Conservation (phyloP, 2,329 filamentous ascomycete species). For the Rutstroemia sp. region DNA sequence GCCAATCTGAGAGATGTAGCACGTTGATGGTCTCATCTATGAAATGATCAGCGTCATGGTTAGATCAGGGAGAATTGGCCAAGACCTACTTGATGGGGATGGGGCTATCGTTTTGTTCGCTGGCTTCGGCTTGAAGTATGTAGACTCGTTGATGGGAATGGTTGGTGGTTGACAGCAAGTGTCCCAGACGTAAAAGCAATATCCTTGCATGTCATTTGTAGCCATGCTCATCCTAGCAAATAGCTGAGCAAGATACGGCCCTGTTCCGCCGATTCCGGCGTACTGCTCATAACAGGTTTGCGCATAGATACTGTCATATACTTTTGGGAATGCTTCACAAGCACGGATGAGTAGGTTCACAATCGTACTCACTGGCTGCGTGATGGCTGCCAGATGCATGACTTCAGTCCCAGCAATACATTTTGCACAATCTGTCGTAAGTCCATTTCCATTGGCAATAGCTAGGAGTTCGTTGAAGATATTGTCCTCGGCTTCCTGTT, state of each 20-base stretch:
- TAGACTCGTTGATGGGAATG: background rate
- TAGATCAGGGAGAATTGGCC: background rate
- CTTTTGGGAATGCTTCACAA: slow-evolving; percentile 5
- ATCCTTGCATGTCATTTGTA: slow-evolving; percentile 3
- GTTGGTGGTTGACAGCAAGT: slow-evolving; percentile 1
- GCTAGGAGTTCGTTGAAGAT: slow-evolving; percentile 2
- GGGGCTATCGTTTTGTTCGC: slow-evolving; percentile 3
- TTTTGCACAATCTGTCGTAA: slow-evolving; percentile 3
- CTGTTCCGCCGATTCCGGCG: slow-evolving; percentile 8
- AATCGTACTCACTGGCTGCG: slow-evolving; percentile 1
- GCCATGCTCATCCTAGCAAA: slow-evolving; percentile 9
- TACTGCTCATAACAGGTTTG: slow-evolving; percentile 7
- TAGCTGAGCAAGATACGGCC: slow-evolving; percentile 4
- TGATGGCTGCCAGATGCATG: slow-evolving; percentile 9
- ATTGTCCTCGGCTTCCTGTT: slow-evolving; percentile 7
- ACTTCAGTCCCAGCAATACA: slow-evolving; percentile 6
- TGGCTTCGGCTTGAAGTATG: slow-evolving; percentile 6
- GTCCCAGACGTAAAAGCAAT: slow-evolving; percentile 2
- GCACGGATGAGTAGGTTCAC: slow-evolving; percentile 7
- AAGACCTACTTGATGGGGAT: background rate
- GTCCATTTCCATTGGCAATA: slow-evolving; percentile 1
- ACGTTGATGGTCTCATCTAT: slow-evolving; percentile 15
- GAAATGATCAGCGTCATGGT: background rate
- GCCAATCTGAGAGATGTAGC: slow-evolving; percentile 28
- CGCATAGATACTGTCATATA: slow-evolving; percentile 7